Base-by-base conservation (phyloP, 371 early-diverging fungal genomes). In the Batkoa obscura region DNA sequence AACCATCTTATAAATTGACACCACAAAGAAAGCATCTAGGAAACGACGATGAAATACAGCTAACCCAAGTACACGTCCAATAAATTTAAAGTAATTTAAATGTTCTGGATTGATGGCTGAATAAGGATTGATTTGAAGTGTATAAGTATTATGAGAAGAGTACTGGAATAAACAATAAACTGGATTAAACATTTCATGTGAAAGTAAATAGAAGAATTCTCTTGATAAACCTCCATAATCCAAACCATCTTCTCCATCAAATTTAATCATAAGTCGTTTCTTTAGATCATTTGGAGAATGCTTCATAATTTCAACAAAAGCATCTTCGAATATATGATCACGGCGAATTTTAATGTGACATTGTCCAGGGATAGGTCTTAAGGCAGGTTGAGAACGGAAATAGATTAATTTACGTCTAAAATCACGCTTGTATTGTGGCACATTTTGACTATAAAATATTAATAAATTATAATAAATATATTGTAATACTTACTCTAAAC, bases 111-210 rank as follows among this genome's bases (percentile, higher is more conserved):
- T 96, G 60, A 97, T 82, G 52, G 81, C 80, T 34, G 93, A 92
- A 66, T 91, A 83, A 43, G 93, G 92, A 69, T 90, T 97, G 69
- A 95, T 93, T 64, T 94, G 93, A 41, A 93, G 75, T 39, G 95
- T 91, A 69, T 94, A 89, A 59, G 88, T 91, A 71, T 95, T 93
- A 68, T 91, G 91, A 9, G 92, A 94, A 38, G 94, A 90, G 64
- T 93, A 92, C 66, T 94, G 90, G 66, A 99, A 99, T 56, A 99
- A 75, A 59, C 90, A 86, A 72, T 90, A 94, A 70, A 88, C 80
- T 9, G 99, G 98, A 65, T 99, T 94, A 71, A 97, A 94, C 91
- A 97, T 95, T 65, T 96, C 94, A 68, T 93, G 91, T 23, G 93
- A 88, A 33, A 98, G 73, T 59, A 95, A 69, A 68, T 86, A 91